phyloP scores from a whole-genome alignment of 768 basidiomycete genomes.

The Rhodotorula sphaerocarpa region DNA sequence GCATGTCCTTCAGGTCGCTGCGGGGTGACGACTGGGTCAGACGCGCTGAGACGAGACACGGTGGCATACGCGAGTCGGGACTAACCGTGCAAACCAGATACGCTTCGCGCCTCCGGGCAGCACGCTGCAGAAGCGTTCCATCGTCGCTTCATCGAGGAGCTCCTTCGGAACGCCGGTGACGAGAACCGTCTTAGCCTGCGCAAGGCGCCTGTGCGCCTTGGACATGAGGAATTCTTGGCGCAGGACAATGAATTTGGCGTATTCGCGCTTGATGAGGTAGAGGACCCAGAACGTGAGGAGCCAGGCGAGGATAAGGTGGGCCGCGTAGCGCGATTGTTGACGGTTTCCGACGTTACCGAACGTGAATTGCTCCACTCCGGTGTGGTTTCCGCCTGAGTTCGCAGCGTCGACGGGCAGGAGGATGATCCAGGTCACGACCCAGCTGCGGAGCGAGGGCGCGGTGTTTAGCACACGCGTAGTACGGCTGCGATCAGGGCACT shows the following conservation, averaged over 20 bases:
- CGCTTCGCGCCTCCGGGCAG: conserved; percentile 83
- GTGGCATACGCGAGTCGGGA: background rate
- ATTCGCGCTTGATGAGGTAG: conserved; percentile 70
- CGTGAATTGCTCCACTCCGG: conserved; percentile 52
- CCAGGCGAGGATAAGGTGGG: conserved; percentile 68
- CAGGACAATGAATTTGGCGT: conserved; percentile 66
- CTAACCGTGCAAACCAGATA: conserved; percentile 82
- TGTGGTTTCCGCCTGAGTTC: conserved; percentile 51
- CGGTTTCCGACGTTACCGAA: conserved; percentile 59
- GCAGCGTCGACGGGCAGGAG: conserved; percentile 65
- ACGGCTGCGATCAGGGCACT: too few species aligned
- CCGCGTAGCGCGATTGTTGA: conserved; percentile 58
- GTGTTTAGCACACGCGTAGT: too few species aligned
- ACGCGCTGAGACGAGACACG: too few species aligned
- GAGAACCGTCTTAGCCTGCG: conserved; percentile 83
- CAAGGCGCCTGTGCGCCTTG: conserved; percentile 60
- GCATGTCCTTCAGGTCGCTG: conserved; percentile 77
- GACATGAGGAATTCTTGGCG: conserved; percentile 77
- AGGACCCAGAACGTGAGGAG: conserved; percentile 80
- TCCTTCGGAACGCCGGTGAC: conserved; percentile 77
- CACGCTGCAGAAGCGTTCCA: conserved; percentile 48
- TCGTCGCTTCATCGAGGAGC: conserved; percentile 61
- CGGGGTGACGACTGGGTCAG: too few species aligned
- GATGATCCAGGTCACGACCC: conserved; percentile 73
- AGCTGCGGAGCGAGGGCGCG: conserved; percentile 3